A percentile compares a stretch with the other conserved stretches of the same genome.
Evolutionary conservation across 805 yeast species (phyloP).

Genomic region (Ogataea polymorpha): DNA sequence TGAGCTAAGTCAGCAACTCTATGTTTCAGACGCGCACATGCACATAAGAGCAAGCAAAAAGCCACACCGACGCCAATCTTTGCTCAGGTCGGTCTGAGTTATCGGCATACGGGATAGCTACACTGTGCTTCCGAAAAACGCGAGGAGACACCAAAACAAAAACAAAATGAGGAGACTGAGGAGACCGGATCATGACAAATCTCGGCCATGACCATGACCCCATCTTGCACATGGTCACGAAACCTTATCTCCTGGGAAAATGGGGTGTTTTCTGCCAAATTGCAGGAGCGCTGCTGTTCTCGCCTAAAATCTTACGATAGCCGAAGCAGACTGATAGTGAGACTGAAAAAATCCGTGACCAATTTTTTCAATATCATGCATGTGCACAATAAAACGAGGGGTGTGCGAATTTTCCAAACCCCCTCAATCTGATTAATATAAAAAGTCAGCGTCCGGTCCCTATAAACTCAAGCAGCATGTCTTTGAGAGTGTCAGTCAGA

Average conservation of each 20-base stretch:
- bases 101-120: neutral
- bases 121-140: neutral
- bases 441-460: neutral
- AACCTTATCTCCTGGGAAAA: neutral
- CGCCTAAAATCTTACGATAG: conserved; percentile 10
- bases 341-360: conserved; percentile 15
- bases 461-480: neutral
- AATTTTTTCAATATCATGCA: conserved; percentile 4
- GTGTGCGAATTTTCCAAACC: conserved; percentile 3
- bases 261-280: neutral
- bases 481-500: conserved; percentile 8
- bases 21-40: neutral
- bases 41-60: too few species aligned
- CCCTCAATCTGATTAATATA: neutral
- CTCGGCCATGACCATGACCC: neutral
- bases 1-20: conserved; percentile 26
- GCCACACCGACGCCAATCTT: too few species aligned
- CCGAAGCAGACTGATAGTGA: conserved; percentile 6
- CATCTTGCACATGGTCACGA: neutral
- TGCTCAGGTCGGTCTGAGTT: neutral
- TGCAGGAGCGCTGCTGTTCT: neutral
- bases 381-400: conserved; percentile 9
- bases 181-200: neutral
- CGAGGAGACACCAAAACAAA: neutral
- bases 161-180: conserved; percentile 1